These are phyloP conservation scores for Fusarium sp. DNA, from an alignment of 2,329 filamentous ascomycete species.

Conservation along the genomic window DNA sequence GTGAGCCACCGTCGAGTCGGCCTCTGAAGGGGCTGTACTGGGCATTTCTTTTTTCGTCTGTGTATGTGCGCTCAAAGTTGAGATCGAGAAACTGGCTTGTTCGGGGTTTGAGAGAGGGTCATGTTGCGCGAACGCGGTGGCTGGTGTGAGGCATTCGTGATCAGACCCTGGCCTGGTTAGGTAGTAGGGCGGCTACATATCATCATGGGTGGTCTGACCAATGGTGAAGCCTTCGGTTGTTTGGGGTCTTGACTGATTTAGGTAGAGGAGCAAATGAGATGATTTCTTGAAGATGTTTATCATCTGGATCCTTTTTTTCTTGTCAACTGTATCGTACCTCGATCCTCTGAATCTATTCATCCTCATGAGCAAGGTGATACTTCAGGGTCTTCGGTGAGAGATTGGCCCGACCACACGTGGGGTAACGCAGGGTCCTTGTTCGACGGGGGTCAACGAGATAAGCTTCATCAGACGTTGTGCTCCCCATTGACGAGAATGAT, in stretches of 20 bases:
- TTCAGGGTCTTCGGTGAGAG: neutral
- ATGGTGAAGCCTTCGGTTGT: conserved; percentile 9
- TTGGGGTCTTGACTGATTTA: neutral
- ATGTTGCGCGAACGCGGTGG: conserved; percentile 12
- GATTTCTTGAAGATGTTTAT: neutral
- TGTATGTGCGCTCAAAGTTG: neutral
- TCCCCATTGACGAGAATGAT: neutral
- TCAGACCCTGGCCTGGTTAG: conserved; percentile 38
- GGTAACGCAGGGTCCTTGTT: conserved; percentile 11
- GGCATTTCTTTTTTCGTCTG: conserved; percentile 18
- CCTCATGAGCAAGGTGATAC: neutral
- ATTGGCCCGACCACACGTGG: conserved; percentile 10
- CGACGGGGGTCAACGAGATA: neutral
- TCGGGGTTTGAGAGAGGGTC: neutral
- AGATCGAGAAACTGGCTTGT: neutral
- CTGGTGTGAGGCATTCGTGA: conserved; percentile 26
- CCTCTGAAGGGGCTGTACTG: conserved; percentile 23
- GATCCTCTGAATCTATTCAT: neutral
- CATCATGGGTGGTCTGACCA: conserved; percentile 31
- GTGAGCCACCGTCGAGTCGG: conserved; percentile 18
- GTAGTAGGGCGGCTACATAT: conserved; percentile 23
- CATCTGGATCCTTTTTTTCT: neutral
- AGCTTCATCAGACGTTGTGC: neutral
- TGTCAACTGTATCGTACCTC: neutral
- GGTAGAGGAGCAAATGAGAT: neutral